Evolutionary conservation across 192 early-diverging fungal species (phyloP), one percentile per base, ranked within the genome.

Genomic region (Rhizophlyctis rosea): DNA sequence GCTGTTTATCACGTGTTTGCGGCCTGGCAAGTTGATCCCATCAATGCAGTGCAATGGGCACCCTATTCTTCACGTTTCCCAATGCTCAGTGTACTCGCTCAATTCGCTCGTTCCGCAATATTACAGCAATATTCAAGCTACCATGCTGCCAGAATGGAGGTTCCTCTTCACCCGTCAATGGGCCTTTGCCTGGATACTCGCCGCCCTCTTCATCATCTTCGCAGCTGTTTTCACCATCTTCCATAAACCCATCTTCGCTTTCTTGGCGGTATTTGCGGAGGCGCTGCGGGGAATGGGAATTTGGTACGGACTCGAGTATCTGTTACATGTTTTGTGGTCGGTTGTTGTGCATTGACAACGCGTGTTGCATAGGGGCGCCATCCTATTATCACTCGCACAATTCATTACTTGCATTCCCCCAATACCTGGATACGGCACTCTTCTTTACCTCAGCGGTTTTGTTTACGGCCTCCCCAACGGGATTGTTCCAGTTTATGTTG

Each of bases 321-420:
- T 2, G 11, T 32, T 0, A 32, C 4, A 3, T 24, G 3, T 49
- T 30, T 13, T 55, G 61, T 27, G 11, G 9, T 30, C 27, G 21
- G 23, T 25, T 55, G 28, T 34, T 54, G 16, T 34, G 24, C 51
- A 1, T 31, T 18, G 33, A 18, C 9, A 36, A 16, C 58, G 35
- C 28, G 0, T 24, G 1, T 31, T 51, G 33, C 54, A n/a, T n/a
- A 73, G 72, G 14, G 72, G 72, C n/a, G 31, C 28, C 34, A 23
- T 71, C 34, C 33, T 87, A 28, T 74, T 87, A 34, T 70, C 73
- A 32, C 23, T 67, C 13, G 64, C 81, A 27, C 65, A 86, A 30
- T 86, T 86, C 60, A 50, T 79, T 0, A 80, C 84, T 3, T 84
- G 83, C 13, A 88, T 90, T 54, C 88, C 88, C 29, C 86, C 87